phyloP scores from a whole-genome alignment of 257 asterid genomes.

The Voacanga thouarsii region DNA sequence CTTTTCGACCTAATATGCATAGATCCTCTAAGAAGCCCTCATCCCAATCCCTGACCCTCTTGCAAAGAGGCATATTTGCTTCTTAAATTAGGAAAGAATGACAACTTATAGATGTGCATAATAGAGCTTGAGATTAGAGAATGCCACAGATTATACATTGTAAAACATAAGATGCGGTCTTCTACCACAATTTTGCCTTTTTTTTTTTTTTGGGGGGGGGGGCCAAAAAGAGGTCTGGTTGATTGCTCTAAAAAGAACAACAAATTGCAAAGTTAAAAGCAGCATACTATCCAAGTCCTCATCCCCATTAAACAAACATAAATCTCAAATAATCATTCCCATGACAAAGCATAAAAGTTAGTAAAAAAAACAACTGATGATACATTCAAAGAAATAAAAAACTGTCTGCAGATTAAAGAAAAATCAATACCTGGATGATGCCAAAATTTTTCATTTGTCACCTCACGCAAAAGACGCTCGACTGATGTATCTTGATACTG shows the following conservation, averaged over 20 bases:
- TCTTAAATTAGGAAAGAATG: background rate
- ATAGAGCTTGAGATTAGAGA: background rate
- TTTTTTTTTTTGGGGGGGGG: too few species aligned
- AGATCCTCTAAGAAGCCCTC: background rate
- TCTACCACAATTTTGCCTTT: background rate
- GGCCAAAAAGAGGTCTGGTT: background rate
- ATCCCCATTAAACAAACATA: background rate
- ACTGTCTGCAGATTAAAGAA: background rate
- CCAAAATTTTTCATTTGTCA: constrained; percentile 95
- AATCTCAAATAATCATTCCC: background rate
- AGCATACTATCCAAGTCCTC: background rate
- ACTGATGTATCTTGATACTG: constrained; percentile 85
- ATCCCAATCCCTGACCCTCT: background rate
- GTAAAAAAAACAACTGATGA: background rate
- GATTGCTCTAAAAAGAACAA: background rate
- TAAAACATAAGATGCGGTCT: background rate
- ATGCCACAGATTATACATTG: background rate
- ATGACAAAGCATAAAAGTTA: background rate
- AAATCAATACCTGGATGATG: constrained; percentile 74
- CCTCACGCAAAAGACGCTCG: constrained; percentile 96
- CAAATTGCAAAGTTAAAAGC: background rate
- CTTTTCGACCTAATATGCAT: background rate
- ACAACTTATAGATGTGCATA: background rate
- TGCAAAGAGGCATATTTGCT: background rate
- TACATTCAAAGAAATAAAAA: background rate